Conservation (phyloP, 176 grass and related monocot genomes). For the Hsuehochloa calcarea region DNA sequence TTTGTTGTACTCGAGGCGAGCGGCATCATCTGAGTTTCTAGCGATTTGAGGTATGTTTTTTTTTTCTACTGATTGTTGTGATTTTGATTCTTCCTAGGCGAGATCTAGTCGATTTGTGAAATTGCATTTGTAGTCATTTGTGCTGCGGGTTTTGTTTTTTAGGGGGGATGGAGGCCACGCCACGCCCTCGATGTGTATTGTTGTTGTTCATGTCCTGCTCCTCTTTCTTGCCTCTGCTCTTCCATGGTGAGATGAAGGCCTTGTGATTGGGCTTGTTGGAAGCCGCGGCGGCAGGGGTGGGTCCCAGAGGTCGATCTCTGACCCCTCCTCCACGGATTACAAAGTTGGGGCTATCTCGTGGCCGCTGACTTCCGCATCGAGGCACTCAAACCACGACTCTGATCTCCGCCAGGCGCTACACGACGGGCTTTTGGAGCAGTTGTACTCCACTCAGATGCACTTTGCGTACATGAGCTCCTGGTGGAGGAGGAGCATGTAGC, state of each 20-base stretch:
- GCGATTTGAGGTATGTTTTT: too few species aligned
- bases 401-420: conserved; percentile 67
- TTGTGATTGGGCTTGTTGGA: conserved; percentile 61
- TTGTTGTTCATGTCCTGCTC: conserved; percentile 16
- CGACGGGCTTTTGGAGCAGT: conserved; percentile 69
- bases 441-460: conserved; percentile 83
- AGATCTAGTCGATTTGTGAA: too few species aligned
- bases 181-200: neutral
- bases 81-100: too few species aligned
- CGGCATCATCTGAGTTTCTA: too few species aligned
- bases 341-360: neutral
- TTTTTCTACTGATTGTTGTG: too few species aligned
- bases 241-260: conserved; percentile 57
- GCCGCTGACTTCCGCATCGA: conserved; percentile 47
- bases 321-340: conserved; percentile 62
- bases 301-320: conserved; percentile 80
- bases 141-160: too few species aligned
- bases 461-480: conserved; percentile 80
- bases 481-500: conserved; percentile 88
- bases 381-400: conserved; percentile 62
- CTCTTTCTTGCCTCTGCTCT: conserved; percentile 65
- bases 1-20: too few species aligned
- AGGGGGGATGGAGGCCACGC: too few species aligned
- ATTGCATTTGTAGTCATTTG: too few species aligned
- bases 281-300: conserved; percentile 9